Evolutionary conservation across 129 eudicot genomes (phyloP), one percentile per base, ranked within the genome.

Genomic region (Artemisia annua): DNA sequence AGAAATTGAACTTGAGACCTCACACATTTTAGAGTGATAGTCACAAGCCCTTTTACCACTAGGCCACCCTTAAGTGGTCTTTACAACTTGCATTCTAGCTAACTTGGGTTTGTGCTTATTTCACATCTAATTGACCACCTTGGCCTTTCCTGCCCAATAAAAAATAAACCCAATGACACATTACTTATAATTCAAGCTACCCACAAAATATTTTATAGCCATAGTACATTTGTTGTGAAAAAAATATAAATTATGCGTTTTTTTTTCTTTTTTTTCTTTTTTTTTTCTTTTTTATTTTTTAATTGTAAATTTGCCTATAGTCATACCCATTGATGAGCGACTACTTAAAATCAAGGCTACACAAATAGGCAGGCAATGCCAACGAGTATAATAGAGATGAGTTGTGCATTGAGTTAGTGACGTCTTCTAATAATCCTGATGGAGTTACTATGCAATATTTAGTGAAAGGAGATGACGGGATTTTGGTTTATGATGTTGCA

Each of bases 381-480:
- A 50, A 58, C 73, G 72, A 69, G 55, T 94, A 86, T 51, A 80
- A 75, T 26, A 83, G 75, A 72, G 88, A 88, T 53, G 60, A 73
- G 76, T 91, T 96, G 48, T 94, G 89, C 82, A 83, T 94, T 48
- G 99, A 94, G 82, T 72, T 94, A 17, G 92, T 94, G 62, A 94
- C 99, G 18, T 94, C 99, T 44, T 96, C 99, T n/a, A 94, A 94
- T 80, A 94, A 94, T 57, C 99, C 99, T 6, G 99, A 94, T 78
- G 99, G 99, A 28, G 81, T 76, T 24, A 69, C 81, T n/a, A 84
- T 96, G 72, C 80, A 86, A 69, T 79, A 94, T 22, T 85, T 90
- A 56, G 97, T 88, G 35, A 90, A 88, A 72, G 84, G 86, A 43
- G 69, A 76, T 30, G 75, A 83, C 50, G 97, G 97, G 26, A 83